Evolutionary conservation across 805 yeast species (phyloP).

Genomic region (Blastobotrys muscicola): DNA sequence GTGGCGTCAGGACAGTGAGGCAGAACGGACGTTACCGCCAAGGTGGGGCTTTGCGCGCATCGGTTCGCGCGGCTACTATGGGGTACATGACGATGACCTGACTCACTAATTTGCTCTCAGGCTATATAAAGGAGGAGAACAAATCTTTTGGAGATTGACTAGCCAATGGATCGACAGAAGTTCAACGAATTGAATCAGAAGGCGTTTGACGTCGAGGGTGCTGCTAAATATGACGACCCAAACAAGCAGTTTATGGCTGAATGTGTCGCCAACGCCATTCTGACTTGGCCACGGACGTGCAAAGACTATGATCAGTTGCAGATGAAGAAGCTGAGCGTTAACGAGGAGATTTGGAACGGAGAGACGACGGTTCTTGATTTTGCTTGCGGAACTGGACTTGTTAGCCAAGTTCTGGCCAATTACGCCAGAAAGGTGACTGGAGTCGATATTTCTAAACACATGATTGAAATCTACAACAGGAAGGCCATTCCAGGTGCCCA

Average conservation of each 20-base stretch:
- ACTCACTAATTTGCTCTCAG: too few relatives aligned
- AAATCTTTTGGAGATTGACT: too few relatives aligned
- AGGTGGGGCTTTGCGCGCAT: too few relatives aligned
- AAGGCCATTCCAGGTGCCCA: conserved; percentile 5
- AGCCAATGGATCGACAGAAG: not conserved
- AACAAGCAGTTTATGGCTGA: conserved; percentile 1
- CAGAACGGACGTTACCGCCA: too few relatives aligned
- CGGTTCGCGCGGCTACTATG: too few relatives aligned
- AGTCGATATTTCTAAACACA: conserved; percentile 17
- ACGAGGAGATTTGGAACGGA: conserved; percentile 8
- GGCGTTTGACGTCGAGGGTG: conserved; percentile 4
- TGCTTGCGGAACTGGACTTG: conserved; percentile 21
- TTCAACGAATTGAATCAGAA: conserved; percentile 2
- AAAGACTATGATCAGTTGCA: not conserved
- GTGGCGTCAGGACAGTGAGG: too few relatives aligned
- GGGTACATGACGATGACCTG: too few relatives aligned
- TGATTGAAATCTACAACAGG: conserved; percentile 16
- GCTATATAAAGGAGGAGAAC: too few relatives aligned
- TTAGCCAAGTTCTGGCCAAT: conserved; percentile 15
- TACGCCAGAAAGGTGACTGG: conserved; percentile 16
- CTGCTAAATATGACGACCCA: conserved; percentile 8
- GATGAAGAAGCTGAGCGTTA: not conserved
- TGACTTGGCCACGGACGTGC: not conserved
- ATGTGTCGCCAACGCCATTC: conserved; percentile 5
- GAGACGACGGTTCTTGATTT: conserved; percentile 20